Evolutionary conservation across 345 rosid genomes (phyloP), one percentile per base, ranked within the genome.

Genomic region (Erysimum cheiranthoides): DNA sequence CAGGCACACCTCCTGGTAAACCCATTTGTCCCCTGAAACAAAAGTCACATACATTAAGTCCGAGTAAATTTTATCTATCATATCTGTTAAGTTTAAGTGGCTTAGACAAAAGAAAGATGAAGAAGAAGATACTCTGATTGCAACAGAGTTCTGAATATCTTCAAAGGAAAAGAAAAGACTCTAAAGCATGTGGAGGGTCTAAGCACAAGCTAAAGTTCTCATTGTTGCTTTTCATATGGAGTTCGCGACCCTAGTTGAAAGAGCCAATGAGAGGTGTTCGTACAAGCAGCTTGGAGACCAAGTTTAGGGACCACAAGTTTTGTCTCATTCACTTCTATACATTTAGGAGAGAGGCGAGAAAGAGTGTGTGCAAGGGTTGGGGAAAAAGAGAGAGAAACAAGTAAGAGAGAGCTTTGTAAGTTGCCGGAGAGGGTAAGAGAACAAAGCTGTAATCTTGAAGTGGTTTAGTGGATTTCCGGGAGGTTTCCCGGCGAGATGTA

Each of bases 1-100:
- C 83, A 54, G 71, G 71, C 58, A 74, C 87, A 76, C 77, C 83
- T 47, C 47, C 43, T 39, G 82, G 52, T 28, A 71, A 64, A 4
- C 92, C 95, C 91, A 92, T 75, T 81, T 92, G 93, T 0, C 97
- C 98, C 86, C 97, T 94, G 84, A 72, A 85, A 43, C 76, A 50
- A 12, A 53, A 17, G 38, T 14, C n/a, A 60, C 30, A 60, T 21
- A 14, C 10, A n/a, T 8, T 42, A n/a, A 54, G 73, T 39, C 63
- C n/a, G 1, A 59, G 38, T 57, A 25, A 38, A 1, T 21, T 12
- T 27, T 4, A 25, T 8, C n/a, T 45, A 16, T 7, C 9, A n/a
- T n/a, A n/a, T n/a, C n/a, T 21, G 25, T 21, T 21, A 21, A 21
- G 25, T 21, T 21, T 21, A 1, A 21, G 25, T 21, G 25, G 25